Evolutionary conservation across 306 rosid genomes (phyloP).

Genomic region (Lagenaria siceraria): DNA sequence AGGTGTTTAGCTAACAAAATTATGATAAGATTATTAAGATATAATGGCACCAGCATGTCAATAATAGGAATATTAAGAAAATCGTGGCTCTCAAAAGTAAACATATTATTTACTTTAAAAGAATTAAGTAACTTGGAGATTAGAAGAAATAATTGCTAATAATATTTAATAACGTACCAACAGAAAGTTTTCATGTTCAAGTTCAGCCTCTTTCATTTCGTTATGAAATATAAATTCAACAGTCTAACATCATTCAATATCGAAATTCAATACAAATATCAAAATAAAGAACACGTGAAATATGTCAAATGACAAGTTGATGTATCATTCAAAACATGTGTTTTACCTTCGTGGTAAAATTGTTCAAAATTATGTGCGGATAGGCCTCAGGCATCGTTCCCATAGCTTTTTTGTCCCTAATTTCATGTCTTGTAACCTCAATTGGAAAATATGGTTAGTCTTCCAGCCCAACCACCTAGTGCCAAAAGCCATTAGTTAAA

Average conservation of each 20-base stretch:
- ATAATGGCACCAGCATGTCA: not conserved
- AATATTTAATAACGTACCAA: not conserved
- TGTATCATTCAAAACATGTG: not conserved
- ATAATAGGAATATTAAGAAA: not conserved
- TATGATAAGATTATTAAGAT: not conserved
- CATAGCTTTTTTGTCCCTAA: constrained; percentile 62
- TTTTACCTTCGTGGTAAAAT: constrained; percentile 76
- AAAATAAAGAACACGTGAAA: not conserved
- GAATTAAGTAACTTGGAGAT: not conserved
- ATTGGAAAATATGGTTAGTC: constrained; percentile 23
- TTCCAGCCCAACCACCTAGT: not conserved
- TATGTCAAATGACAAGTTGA: not conserved
- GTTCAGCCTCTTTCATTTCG: not conserved
- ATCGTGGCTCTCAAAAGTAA: not conserved
- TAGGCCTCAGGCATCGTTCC: constrained; percentile 95
- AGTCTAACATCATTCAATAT: not conserved
- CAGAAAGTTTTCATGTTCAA: not conserved
- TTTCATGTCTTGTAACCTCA: constrained; percentile 87
- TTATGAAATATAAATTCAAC: not conserved
- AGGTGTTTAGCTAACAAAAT: not conserved
- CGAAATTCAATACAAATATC: not conserved
- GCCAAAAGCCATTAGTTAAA: not conserved
- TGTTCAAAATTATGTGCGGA: constrained; percentile 70
- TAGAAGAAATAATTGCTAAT: too few species aligned
- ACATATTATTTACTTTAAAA: not conserved